phyloP scores from a whole-genome alignment of 176 grass and related monocot species.

The Phyllostachys edulis region DNA sequence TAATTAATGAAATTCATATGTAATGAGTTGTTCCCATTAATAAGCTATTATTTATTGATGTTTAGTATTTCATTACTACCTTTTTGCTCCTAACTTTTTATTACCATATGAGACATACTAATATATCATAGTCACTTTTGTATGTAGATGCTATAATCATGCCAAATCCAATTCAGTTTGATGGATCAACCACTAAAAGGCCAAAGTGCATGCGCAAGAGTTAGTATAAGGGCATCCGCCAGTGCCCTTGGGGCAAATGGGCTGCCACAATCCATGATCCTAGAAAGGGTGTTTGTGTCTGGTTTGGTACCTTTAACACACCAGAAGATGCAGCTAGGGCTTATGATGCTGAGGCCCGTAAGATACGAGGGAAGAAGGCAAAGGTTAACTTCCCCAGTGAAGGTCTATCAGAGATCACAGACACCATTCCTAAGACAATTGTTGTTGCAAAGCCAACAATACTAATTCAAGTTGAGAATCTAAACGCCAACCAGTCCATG shows the following conservation, averaged over 20 bases:
- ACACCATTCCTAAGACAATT: not conserved
- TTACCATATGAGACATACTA: not conserved
- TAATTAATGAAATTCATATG: not conserved
- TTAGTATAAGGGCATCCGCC: constrained; percentile 49
- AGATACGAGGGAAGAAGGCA: constrained; percentile 56
- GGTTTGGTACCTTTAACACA: constrained; percentile 49
- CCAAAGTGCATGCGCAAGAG: constrained; percentile 44
- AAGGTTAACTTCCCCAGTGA: constrained; percentile 52
- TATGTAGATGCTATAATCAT: not conserved
- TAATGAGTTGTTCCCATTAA: not conserved
- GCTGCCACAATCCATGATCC: constrained; percentile 58
- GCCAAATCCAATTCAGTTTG: not conserved
- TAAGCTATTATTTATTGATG: not conserved
- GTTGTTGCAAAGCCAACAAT: not conserved
- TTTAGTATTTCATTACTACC: not conserved
- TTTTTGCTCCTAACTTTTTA: not conserved
- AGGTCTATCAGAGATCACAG: not conserved
- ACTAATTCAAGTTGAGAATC: not conserved
- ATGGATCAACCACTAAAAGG: not conserved
- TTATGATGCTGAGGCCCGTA: constrained; percentile 46
- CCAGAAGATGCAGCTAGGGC: constrained; percentile 56
- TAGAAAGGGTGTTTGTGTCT: constrained; percentile 49
- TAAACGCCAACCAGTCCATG: not conserved
- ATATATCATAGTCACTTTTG: not conserved
- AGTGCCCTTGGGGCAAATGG: constrained; percentile 59